Evolutionary conservation across 148 eudicot genomes (phyloP).

Genomic region (Vaccinium corymbosum): DNA sequence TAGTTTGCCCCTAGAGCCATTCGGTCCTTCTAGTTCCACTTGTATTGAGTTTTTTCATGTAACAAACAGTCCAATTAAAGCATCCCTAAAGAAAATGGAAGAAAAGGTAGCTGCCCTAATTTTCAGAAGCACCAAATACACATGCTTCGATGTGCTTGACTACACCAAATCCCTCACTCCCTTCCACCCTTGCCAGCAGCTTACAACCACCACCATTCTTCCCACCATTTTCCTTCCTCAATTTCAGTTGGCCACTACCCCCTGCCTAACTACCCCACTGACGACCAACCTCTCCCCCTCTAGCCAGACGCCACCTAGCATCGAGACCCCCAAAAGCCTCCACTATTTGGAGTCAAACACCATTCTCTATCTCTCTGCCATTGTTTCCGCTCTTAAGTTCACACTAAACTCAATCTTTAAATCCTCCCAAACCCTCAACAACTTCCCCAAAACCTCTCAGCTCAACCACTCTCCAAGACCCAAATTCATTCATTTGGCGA

Average conservation of each 20-base stretch:
- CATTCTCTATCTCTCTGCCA: background rate
- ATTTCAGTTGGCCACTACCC: background rate
- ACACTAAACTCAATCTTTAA: background rate
- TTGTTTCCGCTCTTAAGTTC: background rate
- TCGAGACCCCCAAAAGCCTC: background rate
- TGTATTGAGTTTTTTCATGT: background rate
- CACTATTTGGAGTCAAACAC: background rate
- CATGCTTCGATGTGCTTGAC: background rate
- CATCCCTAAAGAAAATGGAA: background rate
- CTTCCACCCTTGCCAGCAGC: background rate
- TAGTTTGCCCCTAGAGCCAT: background rate
- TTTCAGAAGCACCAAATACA: background rate
- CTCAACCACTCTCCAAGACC: background rate
- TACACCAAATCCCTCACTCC: background rate
- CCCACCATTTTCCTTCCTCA: background rate
- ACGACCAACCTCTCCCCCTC: background rate
- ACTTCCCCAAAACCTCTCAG: background rate
- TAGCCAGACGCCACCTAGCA: background rate
- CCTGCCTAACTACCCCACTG: background rate
- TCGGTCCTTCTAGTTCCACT: background rate
- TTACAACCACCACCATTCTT: background rate
- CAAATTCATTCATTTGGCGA: background rate
- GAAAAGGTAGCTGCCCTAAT: background rate
- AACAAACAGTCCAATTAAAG: background rate
- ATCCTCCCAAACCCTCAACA: background rate